Evolutionary conservation across 2,329 filamentous ascomycete genomes (phyloP), one percentile per base, ranked within the genome.

Genomic region (Penicillium sp.): DNA sequence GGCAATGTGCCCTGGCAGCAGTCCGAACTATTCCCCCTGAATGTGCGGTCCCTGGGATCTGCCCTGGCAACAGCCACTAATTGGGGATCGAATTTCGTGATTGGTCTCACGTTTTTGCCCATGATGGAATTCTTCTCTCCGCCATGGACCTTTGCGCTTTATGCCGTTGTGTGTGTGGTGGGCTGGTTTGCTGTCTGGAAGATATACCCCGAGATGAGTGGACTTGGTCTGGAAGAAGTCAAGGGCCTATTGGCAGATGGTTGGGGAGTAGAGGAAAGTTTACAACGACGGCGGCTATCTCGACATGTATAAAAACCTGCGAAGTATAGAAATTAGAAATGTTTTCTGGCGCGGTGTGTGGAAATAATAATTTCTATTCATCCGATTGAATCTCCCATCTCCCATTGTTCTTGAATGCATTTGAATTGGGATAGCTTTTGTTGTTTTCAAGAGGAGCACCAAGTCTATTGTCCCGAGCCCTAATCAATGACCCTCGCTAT

Each of bases 1-100:
- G 93, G 93, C 8, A 95, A 92, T 64, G 91, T 97, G 3, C 92
- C 93, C 0, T 97, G 93, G 93, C 93, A 96, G 81, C 92, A 96
- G 75, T 90, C 88, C 63, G 93, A 97, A 75, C 82, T 96, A 31
- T 97, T 97, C 68, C 89, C 92, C 1, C 69, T 83, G 16, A 76
- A 79, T 16, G 78, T 88, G 45, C 82, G 87, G 56, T 87, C 84
- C 69, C 73, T 86, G 16, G 83, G 84, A 31, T 86, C 84, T 1
- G 79, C 80, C 13, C 68, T 87, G 27, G 79, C 82, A 7, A 83
- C 92, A 7, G 88, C 87, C 5, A 95, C 90, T 6, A 97, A 89
- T 67, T 97, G 93, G 93, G 83, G 82, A 4, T 86, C 88, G 22
- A 97, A 97, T 70, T 94, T 95, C 55, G 71, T 94, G 16, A 81